Conservation (phyloP, 1,139 yeast species). For the Blastobotrys arbuscula region DNA sequence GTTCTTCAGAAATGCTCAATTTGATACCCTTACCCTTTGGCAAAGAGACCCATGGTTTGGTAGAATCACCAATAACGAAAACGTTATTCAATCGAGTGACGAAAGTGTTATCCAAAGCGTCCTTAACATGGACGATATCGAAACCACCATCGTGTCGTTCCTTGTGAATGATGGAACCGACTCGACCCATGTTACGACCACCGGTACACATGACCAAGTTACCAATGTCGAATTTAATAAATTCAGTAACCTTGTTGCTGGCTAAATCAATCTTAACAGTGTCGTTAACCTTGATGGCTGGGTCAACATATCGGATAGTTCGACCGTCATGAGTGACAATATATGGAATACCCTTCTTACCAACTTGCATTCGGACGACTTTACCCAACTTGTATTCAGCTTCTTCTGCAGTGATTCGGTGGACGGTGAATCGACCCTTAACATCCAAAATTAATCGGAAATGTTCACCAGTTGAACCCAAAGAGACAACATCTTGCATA, state of each 20-base stretch:
- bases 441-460: slow-evolving; percentile 97
- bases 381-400: slow-evolving; percentile 96
- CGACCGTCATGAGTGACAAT: slow-evolving; percentile 99
- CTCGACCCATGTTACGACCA: slow-evolving; percentile 99
- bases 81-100: slow-evolving; percentile 98
- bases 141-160: slow-evolving; percentile 99
- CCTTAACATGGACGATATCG: slow-evolving; percentile 98
- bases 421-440: slow-evolving; percentile 98
- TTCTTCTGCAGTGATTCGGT: slow-evolving; percentile 98
- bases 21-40: slow-evolving; percentile 99
- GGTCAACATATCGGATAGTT: slow-evolving; percentile 99
- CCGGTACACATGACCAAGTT: slow-evolving; percentile 96
- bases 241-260: slow-evolving; percentile 88
- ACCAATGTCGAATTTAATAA: slow-evolving; percentile 93
- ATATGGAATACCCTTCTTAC: slow-evolving; percentile 97
- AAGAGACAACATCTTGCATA: slow-evolving; percentile 96
- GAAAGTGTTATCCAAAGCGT: slow-evolving; percentile 93
- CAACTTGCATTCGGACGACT: slow-evolving; percentile 96
- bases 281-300: slow-evolving; percentile 92
- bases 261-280: slow-evolving; percentile 95
- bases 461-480: slow-evolving; percentile 98
- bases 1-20: slow-evolving; percentile 96
- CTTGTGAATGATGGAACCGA: slow-evolving; percentile 96
- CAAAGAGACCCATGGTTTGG: slow-evolving; percentile 88
- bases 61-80: slow-evolving; percentile 93